Percentiles rank a stretch among this genome's conserved stretches.
Conservation (phyloP, 2,329 filamentous ascomycete species). For the Pyricularia grisea region DNA sequence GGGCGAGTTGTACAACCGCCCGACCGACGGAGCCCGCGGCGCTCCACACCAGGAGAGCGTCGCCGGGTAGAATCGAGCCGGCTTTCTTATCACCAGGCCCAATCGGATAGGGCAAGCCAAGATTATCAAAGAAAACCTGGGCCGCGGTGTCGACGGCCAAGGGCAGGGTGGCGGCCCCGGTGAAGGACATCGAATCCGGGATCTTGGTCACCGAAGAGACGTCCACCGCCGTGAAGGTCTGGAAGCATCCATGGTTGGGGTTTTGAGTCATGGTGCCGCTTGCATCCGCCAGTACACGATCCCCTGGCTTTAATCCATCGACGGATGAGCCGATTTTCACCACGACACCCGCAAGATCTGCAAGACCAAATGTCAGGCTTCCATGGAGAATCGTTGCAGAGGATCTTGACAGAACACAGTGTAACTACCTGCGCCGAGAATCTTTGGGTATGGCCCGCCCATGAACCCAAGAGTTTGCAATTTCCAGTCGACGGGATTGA, state of each 20-base stretch:
- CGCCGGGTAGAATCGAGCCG: neutral
- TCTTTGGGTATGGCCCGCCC: constrained; percentile 15
- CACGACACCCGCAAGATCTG: constrained; percentile 10
- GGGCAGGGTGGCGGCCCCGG: constrained; percentile 1
- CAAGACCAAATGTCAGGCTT: constrained; percentile 8
- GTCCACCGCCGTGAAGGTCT: constrained; percentile 6
- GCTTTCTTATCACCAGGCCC: neutral
- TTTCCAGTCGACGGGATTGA: constrained; percentile 18
- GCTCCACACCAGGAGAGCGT: constrained; percentile 8
- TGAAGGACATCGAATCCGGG: neutral
- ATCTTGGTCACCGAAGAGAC: neutral
- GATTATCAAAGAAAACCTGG: neutral
- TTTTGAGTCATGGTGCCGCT: constrained; percentile 6
- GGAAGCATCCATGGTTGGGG: constrained; percentile 9
- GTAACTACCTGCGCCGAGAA: constrained; percentile 11
- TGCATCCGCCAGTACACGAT: constrained; percentile 11
- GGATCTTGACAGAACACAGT: neutral
- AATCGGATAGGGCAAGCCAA: neutral
- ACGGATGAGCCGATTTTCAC: constrained; percentile 11
- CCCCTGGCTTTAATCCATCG: constrained; percentile 11
- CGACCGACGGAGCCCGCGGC: constrained; percentile 5
- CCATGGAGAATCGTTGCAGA: neutral
- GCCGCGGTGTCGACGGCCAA: constrained; percentile 1
- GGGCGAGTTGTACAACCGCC: constrained; percentile 6
- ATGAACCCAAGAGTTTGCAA: constrained; percentile 17